Evolutionary conservation across 345 rosid genomes (phyloP), one percentile per base, ranked within the genome.

Genomic region (Jatropha curcas): DNA sequence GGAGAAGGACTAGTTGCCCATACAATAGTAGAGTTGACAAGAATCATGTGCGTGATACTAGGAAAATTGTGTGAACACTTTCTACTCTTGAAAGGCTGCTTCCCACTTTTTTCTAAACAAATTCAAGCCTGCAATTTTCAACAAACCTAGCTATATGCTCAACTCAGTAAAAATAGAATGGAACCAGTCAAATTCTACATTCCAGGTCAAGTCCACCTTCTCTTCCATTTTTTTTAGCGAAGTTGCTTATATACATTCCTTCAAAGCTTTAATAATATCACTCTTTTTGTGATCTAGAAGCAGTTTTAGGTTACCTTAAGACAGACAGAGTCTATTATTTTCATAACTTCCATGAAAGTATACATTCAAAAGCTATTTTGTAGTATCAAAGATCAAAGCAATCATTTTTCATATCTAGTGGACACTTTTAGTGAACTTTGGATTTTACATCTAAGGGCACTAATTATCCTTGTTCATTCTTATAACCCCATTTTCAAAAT

Each of bases 61-160:
- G 30, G 33, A 10, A 64, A 24, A 5, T 28, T 27, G 37, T 9
- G 56, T 45, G 61, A 14, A n/a, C 33, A 4, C 4, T n/a, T 33
- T 24, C 13, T 34, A 16, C 5, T 37, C 50, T 6, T 37, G 10
- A 11, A 53, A 35, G 28, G n/a, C 61, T 6, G 52, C 64, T 56
- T 57, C 5, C 20, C 24, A 13, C 8, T 17, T 24, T 34, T 16
- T 52, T n/a, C 10, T 4, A n/a, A n/a, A 30, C 14, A n/a, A 55
- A 35, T 53, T 69, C 72, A 69, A 69, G 67, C 57, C 74, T 45
- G 27, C 67, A 31, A 57, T 22, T 37, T 56, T 69, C 52, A 69
- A 69, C 30, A 61, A 11, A n/a, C 39, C 64, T 28, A 50, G 30
- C 30, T 12, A 12, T 16, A 46, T 3, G 7, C 46, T 31, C 34